A percentile compares a stretch with the other conserved stretches of the same genome.
Evolutionary conservation across 352 stramenopile genomes (phyloP).

Genomic region (Globisporangium barbulae): DNA sequence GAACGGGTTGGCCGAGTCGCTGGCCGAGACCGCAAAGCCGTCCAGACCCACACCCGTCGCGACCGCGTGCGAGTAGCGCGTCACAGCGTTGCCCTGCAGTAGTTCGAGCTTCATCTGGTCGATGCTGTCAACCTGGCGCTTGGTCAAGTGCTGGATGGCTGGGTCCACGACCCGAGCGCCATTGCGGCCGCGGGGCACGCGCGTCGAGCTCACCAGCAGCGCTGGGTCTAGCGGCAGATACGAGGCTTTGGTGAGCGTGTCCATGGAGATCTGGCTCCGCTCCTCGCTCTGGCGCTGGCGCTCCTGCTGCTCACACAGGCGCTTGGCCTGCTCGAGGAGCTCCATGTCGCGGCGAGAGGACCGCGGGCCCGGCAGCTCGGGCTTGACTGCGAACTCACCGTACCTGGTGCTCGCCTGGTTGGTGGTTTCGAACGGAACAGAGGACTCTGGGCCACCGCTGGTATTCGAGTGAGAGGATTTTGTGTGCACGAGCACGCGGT

Average conservation of each 20-base stretch:
- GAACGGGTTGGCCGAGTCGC: slow-evolving; percentile 59
- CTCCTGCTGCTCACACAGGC: slow-evolving; percentile 33
- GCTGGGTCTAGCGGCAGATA: slow-evolving; percentile 35
- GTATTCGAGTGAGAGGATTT: not conserved
- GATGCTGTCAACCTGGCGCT: slow-evolving; percentile 68
- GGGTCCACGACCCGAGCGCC: slow-evolving; percentile 45
- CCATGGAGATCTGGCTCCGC: slow-evolving; percentile 16
- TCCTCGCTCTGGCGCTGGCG: slow-evolving; percentile 26
- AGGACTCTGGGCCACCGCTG: slow-evolving; percentile 5
- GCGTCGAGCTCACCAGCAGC: slow-evolving; percentile 26
- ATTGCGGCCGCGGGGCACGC: slow-evolving; percentile 55
- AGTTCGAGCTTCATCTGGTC: slow-evolving; percentile 65
- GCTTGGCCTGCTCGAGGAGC: slow-evolving; percentile 37
- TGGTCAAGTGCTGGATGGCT: slow-evolving; percentile 55
- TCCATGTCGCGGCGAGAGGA: slow-evolving; percentile 42
- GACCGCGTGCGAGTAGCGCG: slow-evolving; percentile 68
- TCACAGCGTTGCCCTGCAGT: slow-evolving; percentile 40
- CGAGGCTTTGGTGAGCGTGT: slow-evolving; percentile 33
- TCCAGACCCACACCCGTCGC: slow-evolving; percentile 51
- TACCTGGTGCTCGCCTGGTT: slow-evolving; percentile 51
- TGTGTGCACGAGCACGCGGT: slow-evolving; percentile 49
- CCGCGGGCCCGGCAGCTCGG: slow-evolving; percentile 27
- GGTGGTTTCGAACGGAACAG: slow-evolving; percentile 46
- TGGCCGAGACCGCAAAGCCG: slow-evolving; percentile 40
- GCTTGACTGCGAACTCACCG: slow-evolving; percentile 33